A percentile compares a stretch with the other conserved stretches of the same genome.
Conservation (phyloP, 805 yeast genomes). For the Ogataea siamensis region DNA sequence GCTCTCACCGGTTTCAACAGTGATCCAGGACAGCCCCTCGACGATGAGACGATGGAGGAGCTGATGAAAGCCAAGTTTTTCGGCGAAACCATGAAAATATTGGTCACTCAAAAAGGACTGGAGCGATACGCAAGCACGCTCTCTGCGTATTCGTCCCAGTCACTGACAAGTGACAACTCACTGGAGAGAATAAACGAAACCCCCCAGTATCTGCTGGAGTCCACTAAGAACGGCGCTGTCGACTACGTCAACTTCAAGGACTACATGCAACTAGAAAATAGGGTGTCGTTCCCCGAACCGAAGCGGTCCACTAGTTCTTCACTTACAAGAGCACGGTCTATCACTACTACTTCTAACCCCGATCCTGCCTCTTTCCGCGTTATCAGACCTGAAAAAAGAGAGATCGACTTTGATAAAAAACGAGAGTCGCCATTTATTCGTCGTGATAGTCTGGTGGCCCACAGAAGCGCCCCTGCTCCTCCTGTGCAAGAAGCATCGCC, state of each 20-base stretch:
- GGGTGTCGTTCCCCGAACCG: slow-evolving; percentile 7
- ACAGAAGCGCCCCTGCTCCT: slow-evolving; percentile 70
- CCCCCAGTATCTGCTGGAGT: slow-evolving; percentile 61
- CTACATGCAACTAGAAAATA: slow-evolving; percentile 8
- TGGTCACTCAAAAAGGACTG: slow-evolving; percentile 16
- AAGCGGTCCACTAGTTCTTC: slow-evolving; percentile 26
- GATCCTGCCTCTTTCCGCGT: slow-evolving; percentile 57
- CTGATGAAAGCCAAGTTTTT: slow-evolving; percentile 37
- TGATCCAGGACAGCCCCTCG: slow-evolving; percentile 53
- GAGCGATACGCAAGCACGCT: slow-evolving; percentile 2
- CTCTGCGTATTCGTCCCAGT: slow-evolving; percentile 53
- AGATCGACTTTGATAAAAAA: slow-evolving; percentile 79
- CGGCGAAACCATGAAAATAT: slow-evolving; percentile 26
- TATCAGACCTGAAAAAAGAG: slow-evolving; percentile 61
- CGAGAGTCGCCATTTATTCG: slow-evolving; percentile 71
- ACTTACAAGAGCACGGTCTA: slow-evolving; percentile 29
- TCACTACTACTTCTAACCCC: slow-evolving; percentile 28
- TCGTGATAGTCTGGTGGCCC: slow-evolving; percentile 53
- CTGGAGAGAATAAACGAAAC: slow-evolving; percentile 50
- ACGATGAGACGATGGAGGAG: slow-evolving; percentile 44
- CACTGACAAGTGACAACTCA: slow-evolving; percentile 46
- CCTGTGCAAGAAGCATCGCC: slow-evolving; percentile 12
- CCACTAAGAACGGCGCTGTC: slow-evolving; percentile 31
- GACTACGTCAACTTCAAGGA: slow-evolving; percentile 64
- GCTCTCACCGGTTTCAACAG: slow-evolving; percentile 71